Evolutionary conservation across 148 eudicot species (phyloP), one percentile per base, ranked within the genome.

Genomic region (Pouteria glomerata): DNA sequence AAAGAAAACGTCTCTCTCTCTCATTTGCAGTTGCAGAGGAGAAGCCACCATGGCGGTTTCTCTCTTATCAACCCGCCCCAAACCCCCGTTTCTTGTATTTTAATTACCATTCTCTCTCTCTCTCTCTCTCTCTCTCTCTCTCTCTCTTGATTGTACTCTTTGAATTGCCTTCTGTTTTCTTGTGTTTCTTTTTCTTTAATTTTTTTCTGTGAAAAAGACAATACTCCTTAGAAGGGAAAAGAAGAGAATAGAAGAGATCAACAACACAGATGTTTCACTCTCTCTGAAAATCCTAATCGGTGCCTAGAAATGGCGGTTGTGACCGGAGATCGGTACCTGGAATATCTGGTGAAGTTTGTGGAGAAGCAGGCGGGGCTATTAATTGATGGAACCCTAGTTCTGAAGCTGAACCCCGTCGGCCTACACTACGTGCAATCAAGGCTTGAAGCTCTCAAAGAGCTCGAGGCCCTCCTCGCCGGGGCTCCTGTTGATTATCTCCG

Each of bases 401-500:
- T 94, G 35, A 91, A 89, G 50, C 81, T 94, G 0, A 94, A 94
- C 58, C 97, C 97, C 3, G 87, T 91, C 0, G 97, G 98, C 1
- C 81, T 94, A 2, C 96, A 92, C 72, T 94, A 94, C 67, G 96
- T 94, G 10, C 92, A 89, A 50, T 89, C 97, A 4, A 80, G 97
- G 65, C 74, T 94, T 6, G 98, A 94, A 53, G 90, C 98, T 8
- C 76, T 94, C 26, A 69, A 71, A 58, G 98, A 94, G 81, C 84
- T 94, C 3, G 98, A 94, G 77, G 70, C 81, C 34, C 78, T 94
- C 12, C 84, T 88, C 12, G 72, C 89, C 13, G 93, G 96, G 13
- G 98, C 98, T 45, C 98, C 98, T 13, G 97, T 94, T 0, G 98
- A 94, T 65, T 91, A 94, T 58, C 85, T 94, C 31, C 89, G 98